Conservation (phyloP, 768 basidiomycete species). For the Xerocomus brunneocitrinus region DNA sequence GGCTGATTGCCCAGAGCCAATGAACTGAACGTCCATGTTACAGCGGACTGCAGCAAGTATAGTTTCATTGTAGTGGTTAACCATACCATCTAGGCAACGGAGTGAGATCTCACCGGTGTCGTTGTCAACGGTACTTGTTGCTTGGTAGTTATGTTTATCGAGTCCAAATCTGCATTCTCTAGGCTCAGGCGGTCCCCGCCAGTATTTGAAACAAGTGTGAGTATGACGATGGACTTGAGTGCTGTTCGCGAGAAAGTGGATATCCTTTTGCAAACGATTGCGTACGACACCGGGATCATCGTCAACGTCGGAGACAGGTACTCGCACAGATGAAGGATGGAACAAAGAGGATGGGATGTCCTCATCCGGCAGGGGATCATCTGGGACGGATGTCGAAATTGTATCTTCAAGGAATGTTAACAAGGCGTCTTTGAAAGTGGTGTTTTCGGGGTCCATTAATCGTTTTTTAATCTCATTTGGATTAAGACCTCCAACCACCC, state of each 20-base stretch:
- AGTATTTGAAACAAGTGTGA: background rate
- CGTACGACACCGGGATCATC: too few species aligned
- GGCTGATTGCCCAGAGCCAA: slow-evolving; percentile 21
- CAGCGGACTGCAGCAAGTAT: background rate
- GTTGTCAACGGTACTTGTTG: background rate
- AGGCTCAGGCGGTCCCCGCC: background rate
- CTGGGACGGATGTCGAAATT: background rate
- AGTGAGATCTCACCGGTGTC: background rate
- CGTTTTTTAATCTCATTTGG: background rate
- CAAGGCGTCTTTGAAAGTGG: background rate
- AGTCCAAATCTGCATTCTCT: background rate
- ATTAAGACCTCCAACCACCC: background rate
- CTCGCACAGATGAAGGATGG: background rate
- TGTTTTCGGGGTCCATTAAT: too few species aligned
- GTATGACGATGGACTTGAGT: background rate
- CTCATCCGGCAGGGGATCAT: background rate
- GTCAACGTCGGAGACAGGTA: too few species aligned
- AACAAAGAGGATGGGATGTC: background rate
- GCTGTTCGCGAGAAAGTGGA: background rate
- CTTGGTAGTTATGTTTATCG: background rate
- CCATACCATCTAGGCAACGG: background rate
- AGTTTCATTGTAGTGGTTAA: background rate
- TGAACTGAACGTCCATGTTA: background rate
- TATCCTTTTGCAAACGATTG: background rate
- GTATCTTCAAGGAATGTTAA: background rate